These are phyloP conservation scores for Sonneratia caseolaris DNA, from an alignment of 345 rosid species.

Conservation along the genomic window DNA sequence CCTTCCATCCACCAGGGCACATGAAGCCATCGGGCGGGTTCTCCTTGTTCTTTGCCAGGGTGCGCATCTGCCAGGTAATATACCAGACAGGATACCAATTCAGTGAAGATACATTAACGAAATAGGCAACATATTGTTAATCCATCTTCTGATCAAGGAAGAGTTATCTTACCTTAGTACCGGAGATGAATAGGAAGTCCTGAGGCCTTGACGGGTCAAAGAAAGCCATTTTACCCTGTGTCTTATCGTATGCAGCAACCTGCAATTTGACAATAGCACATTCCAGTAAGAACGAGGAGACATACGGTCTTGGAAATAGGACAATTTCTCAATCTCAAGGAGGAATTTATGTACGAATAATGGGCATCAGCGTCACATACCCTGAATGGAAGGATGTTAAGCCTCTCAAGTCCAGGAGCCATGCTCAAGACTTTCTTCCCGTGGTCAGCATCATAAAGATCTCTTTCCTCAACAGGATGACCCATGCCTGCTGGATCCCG, in stretches of 20 bases:
- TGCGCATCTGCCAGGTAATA: slow-evolving; percentile 51
- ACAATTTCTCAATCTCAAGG: too few relatives aligned
- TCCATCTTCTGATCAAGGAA: neutral
- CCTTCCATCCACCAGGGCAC: slow-evolving; percentile 98
- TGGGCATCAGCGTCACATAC: slow-evolving; percentile 18
- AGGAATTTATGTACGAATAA: neutral
- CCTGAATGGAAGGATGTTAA: slow-evolving; percentile 94
- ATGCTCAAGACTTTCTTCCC: slow-evolving; percentile 94
- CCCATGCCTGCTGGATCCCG: slow-evolving; percentile 99
- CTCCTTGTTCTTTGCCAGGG: slow-evolving; percentile 88
- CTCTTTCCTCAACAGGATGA: slow-evolving; percentile 91
- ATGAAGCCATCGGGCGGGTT: slow-evolving; percentile 92
- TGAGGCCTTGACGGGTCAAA: slow-evolving; percentile 84
- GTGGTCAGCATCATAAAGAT: slow-evolving; percentile 94
- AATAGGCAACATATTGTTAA: neutral
- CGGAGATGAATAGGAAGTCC: slow-evolving; percentile 90
- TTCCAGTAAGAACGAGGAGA: neutral
- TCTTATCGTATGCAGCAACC: slow-evolving; percentile 95
- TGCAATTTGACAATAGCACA: slow-evolving; percentile 15
- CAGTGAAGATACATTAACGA: neutral
- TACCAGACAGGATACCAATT: neutral
- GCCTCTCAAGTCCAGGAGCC: slow-evolving; percentile 95
- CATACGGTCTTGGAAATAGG: too few relatives aligned
- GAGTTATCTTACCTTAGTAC: slow-evolving; percentile 62
- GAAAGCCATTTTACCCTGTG: slow-evolving; percentile 97